These are phyloP conservation scores for Pichia nanzhaoensis DNA, from an alignment of 805 yeast species.

Conservation along the genomic window DNA sequence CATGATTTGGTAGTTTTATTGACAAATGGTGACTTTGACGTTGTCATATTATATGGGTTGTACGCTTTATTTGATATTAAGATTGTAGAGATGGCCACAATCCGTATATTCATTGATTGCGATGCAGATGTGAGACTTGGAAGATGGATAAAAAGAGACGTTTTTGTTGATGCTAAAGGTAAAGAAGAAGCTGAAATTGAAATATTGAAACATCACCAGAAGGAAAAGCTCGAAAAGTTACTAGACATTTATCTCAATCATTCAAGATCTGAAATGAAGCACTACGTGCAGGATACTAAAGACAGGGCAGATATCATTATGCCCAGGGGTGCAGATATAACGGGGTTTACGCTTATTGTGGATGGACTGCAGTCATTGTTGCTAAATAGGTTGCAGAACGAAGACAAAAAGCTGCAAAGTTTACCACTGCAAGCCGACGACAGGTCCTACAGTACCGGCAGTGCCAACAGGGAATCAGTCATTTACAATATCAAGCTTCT, in stretches of 20 bases:
- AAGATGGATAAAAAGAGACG: constrained; percentile 55
- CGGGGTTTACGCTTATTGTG: constrained; percentile 52
- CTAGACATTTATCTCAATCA: constrained; percentile 43
- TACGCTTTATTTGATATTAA: constrained; percentile 67
- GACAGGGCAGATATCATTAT: constrained; percentile 67
- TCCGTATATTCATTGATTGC: constrained; percentile 72
- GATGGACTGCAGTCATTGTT: constrained; percentile 51
- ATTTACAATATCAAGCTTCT: constrained; percentile 13
- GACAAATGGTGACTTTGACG: constrained; percentile 15
- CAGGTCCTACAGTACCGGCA: constrained; percentile 7
- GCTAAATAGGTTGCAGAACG: constrained; percentile 6
- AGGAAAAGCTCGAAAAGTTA: constrained; percentile 28
- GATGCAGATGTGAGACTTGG: constrained; percentile 81
- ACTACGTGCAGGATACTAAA: constrained; percentile 61
- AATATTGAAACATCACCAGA: constrained; percentile 6
- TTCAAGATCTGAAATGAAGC: constrained; percentile 61
- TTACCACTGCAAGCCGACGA: too few relatives aligned
- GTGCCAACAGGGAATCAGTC: constrained; percentile 9
- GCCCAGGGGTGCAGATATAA: constrained; percentile 60
- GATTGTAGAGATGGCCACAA: constrained; percentile 47
- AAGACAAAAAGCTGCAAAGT: too few relatives aligned
- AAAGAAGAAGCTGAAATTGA: not conserved
- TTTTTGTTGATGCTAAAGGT: constrained; percentile 8
- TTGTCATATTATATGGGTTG: constrained; percentile 62
- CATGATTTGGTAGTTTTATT: constrained; percentile 9